A percentile compares a stretch with the other conserved stretches of the same genome.
phyloP scores from a whole-genome alignment of 495 filamentous ascomycete species.

The Aspergillus avenaceus region DNA sequence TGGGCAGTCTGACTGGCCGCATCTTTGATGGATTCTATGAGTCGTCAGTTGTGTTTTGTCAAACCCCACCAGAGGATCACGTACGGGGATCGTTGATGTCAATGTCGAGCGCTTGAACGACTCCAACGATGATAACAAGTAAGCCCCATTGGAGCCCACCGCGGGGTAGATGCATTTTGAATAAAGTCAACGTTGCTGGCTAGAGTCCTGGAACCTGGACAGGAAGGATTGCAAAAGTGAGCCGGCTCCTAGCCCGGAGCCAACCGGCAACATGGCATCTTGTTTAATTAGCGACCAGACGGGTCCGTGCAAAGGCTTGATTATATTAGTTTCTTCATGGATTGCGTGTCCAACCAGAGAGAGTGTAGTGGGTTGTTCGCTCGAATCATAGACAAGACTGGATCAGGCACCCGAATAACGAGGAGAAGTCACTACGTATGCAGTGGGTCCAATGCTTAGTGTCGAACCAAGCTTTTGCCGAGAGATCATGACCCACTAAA shows the following conservation, averaged over 20 bases:
- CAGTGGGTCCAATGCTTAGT: neutral
- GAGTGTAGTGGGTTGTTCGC: neutral
- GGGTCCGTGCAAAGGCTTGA: neutral
- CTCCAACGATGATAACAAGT: neutral
- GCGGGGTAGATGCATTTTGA: neutral
- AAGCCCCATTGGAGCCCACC: neutral
- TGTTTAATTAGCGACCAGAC: neutral
- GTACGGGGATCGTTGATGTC: neutral
- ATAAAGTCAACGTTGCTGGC: neutral
- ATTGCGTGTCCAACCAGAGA: neutral
- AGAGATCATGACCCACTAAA: no score
- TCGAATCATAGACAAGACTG: neutral
- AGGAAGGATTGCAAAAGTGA: neutral
- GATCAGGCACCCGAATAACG: neutral
- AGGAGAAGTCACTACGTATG: neutral
- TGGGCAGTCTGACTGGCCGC: constrained; percentile 55
- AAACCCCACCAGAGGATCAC: neutral
- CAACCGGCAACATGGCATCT: neutral
- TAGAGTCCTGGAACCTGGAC: no score
- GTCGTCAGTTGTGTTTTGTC: neutral
- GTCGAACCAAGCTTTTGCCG: neutral
- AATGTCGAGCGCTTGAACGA: neutral
- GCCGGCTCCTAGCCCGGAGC: neutral
- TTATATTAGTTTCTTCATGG: no score
- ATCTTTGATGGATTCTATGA: constrained; percentile 60